Conservation (phyloP, 1,139 yeast genomes). For the Petasospora fabianii region DNA sequence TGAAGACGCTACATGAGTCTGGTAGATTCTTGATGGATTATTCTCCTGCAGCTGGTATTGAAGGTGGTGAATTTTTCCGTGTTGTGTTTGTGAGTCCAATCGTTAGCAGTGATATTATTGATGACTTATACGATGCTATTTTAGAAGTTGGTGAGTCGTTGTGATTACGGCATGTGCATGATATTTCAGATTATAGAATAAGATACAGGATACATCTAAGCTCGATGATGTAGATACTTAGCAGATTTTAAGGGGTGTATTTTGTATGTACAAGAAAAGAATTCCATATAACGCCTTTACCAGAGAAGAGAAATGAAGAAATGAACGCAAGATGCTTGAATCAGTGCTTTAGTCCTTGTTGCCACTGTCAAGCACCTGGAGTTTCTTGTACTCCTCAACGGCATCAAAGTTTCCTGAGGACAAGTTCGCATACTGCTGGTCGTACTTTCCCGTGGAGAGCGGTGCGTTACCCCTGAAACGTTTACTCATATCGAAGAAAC, state of each 20-base stretch:
- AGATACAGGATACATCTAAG: too few species aligned
- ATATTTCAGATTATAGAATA: too few species aligned
- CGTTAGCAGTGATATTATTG: slow-evolving; percentile 39
- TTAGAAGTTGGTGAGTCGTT: slow-evolving; percentile 20
- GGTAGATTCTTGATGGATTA: slow-evolving; percentile 75
- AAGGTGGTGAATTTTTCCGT: slow-evolving; percentile 74
- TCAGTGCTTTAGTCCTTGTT: slow-evolving; percentile 19
- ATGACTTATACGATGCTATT: slow-evolving; percentile 28
- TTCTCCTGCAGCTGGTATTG: slow-evolving; percentile 64
- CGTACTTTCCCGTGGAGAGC: slow-evolving; percentile 85
- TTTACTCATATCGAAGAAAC: slow-evolving; percentile 84
- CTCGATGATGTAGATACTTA: too few species aligned
- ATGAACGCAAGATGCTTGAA: neutral
- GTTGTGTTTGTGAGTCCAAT: slow-evolving; percentile 80
- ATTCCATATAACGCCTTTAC: neutral
- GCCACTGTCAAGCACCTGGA: slow-evolving; percentile 47
- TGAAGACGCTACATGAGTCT: slow-evolving; percentile 53
- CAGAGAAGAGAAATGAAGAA: neutral
- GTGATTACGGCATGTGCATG: too few species aligned
- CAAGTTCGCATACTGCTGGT: slow-evolving; percentile 76
- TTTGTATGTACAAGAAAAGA: neutral
- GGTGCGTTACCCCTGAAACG: slow-evolving; percentile 95
- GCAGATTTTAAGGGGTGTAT: too few species aligned
- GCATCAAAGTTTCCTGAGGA: slow-evolving; percentile 81
- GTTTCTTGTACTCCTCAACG: slow-evolving; percentile 68